Percentiles rank a stretch among this genome's conserved stretches.
Conservation (phyloP, 768 basidiomycete species). For the Boletus sensibilis region DNA sequence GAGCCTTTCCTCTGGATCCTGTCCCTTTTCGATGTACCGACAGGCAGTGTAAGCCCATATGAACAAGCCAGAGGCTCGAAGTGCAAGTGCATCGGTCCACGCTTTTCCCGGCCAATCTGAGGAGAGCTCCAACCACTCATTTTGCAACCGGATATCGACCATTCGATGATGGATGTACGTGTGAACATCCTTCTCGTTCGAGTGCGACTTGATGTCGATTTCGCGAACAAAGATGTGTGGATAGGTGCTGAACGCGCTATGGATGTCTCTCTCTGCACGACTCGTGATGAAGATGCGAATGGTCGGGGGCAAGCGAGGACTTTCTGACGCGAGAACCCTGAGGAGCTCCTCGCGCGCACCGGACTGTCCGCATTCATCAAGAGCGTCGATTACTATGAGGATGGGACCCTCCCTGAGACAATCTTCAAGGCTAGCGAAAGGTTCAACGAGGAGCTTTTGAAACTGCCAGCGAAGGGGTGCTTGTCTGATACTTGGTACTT, state of each 20-base stretch:
- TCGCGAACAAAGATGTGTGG: conserved; percentile 17
- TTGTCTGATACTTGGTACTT: conserved; percentile 31
- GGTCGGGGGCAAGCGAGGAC: conserved; percentile 16
- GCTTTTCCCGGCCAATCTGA: conserved; percentile 31
- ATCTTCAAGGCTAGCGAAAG: conserved; percentile 20
- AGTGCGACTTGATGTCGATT: conserved; percentile 28
- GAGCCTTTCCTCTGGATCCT: conserved; percentile 32
- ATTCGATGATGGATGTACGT: conserved; percentile 28
- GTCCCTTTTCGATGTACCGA: conserved; percentile 31
- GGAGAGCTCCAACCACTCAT: conserved; percentile 26
- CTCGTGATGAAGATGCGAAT: conserved; percentile 35
- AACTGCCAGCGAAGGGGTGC: conserved; percentile 33
- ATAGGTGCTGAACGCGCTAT: conserved; percentile 7
- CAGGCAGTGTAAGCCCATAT: conserved; percentile 36
- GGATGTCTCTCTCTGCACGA: conserved; percentile 33
- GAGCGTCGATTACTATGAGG: conserved; percentile 36
- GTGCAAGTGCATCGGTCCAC: conserved; percentile 14
- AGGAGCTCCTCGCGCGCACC: conserved; percentile 29
- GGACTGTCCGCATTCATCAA: conserved; percentile 34
- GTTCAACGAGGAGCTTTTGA: conserved; percentile 34
- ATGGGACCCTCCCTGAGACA: conserved; percentile 27
- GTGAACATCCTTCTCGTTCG: conserved; percentile 27
- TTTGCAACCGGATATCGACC: conserved; percentile 26
- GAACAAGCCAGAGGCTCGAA: conserved; percentile 34
- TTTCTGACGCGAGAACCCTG: conserved; percentile 27